Evolutionary conservation across 768 basidiomycete genomes (phyloP).

Genomic region (Lyophyllum shimeji): DNA sequence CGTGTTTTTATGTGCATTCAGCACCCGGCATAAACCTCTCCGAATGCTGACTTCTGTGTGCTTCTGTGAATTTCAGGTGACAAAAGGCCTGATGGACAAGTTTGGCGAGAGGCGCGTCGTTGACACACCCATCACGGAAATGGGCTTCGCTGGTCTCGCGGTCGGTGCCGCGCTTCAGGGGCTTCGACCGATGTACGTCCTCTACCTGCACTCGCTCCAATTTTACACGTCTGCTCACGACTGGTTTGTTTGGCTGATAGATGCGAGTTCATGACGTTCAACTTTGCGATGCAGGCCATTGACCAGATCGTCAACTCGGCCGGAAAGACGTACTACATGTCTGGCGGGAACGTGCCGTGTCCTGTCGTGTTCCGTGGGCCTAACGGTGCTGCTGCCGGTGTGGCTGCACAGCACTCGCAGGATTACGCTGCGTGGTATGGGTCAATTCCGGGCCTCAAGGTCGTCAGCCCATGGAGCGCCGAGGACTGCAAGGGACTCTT

Average conservation of each 20-base stretch:
- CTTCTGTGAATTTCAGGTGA: constrained; percentile 56
- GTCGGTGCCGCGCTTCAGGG: constrained; percentile 94
- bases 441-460: constrained; percentile 92
- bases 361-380: constrained; percentile 99
- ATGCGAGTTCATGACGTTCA: constrained; percentile 99
- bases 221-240: constrained; percentile 12
- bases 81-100: constrained; percentile 98
- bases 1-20: constrained; percentile 12
- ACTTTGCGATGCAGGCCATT: constrained; percentile 99
- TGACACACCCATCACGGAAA: constrained; percentile 96
- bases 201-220: not conserved
- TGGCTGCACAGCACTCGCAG: constrained; percentile 96
- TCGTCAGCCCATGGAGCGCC: constrained; percentile 96
- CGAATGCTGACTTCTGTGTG: not conserved
- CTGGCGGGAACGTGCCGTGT: constrained; percentile 97
- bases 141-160: constrained; percentile 97
- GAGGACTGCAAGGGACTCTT: constrained; percentile 98
- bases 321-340: constrained; percentile 99
- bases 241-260: constrained; percentile 35
- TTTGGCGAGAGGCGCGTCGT: constrained; percentile 98
- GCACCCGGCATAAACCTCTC: not conserved
- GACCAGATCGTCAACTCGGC: constrained; percentile 99
- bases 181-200: constrained; percentile 82
- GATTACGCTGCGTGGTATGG: constrained; percentile 97
- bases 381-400: constrained; percentile 97